Evolutionary conservation across 805 yeast species (phyloP), one percentile per base, ranked within the genome.

Genomic region (Wickerhamomyces subpelliculosus): DNA sequence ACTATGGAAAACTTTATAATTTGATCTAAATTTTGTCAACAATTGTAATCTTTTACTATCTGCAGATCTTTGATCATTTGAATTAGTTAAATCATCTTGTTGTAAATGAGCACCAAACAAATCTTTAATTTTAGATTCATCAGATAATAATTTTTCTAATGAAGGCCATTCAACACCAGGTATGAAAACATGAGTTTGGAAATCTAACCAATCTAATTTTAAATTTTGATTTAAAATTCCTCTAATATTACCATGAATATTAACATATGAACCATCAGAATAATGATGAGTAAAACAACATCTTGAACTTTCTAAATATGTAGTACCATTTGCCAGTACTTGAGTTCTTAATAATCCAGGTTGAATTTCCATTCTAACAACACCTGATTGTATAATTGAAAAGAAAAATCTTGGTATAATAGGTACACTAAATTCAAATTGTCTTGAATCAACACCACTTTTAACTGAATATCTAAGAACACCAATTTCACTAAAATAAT

Each of bases 121-220:
- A 9, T 49, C 43, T 9, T 34, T 32, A 23, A 48, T 40, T 4
- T 49, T 48, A 1, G 41, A 27, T 26, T 53, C 55, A 54, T 62
- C 58, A 13, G 51, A 37, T n/a, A 70, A 44, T 21, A 68, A 45
- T 27, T 57, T 62, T 37, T 73, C 78, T 27, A 73, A 45, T 1
- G 73, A 57, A 6, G 61, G 62, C 72, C 72, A 63, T 52, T 64
- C 64, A 42, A 73, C 46, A 44, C 66, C 65, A 40, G 80, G 70
- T 37, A 65, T 52, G 56, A 69, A 60, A 47, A 68, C 65, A 38
- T 65, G 67, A 5, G 72, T 58, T 20, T 71, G 72, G 44, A 81
- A 62, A 50, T 84, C 94, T 31, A 82, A 55, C 76, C 84, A 82
- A 46, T 85, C 94, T 22, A 87, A 72, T 45, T 74, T 71, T 43